Conservation (phyloP, 1,139 yeast species). For the Petasospora rhodanensis region DNA sequence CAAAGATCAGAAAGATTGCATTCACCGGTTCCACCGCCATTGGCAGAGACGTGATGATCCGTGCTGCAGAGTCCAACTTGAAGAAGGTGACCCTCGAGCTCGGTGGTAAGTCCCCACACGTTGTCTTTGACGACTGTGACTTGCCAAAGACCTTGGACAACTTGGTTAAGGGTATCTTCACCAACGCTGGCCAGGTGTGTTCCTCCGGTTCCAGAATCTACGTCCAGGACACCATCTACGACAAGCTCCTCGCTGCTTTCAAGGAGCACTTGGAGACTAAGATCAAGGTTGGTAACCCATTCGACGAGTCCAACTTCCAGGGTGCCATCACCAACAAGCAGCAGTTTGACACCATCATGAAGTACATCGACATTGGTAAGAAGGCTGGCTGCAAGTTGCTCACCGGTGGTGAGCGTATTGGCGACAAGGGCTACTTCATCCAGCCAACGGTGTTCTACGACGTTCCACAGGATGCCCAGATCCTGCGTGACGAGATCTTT, state of each 20-base stretch:
- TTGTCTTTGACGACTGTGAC: conserved; percentile 72
- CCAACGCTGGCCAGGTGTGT: conserved; percentile 86
- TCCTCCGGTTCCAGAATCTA: conserved; percentile 83
- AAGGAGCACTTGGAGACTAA: no score
- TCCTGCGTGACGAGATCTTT: conserved; percentile 79
- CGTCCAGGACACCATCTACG: conserved; percentile 74
- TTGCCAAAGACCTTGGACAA: conserved; percentile 58
- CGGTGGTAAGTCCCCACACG: conserved; percentile 86
- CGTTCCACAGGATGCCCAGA: conserved; percentile 61
- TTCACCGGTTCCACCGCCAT: conserved; percentile 85
- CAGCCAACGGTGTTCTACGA: conserved; percentile 77
- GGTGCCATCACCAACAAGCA: conserved; percentile 81
- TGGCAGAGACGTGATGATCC: conserved; percentile 71
- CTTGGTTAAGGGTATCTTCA: conserved; percentile 62
- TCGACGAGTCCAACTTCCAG: conserved; percentile 65
- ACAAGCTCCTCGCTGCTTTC: conserved; percentile 57
- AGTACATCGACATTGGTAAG: conserved; percentile 70
- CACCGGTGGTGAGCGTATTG: conserved; percentile 73
- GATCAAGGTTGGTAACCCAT: conserved; percentile 74
- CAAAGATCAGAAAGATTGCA: conserved; percentile 70
- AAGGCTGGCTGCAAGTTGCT: conserved; percentile 69
- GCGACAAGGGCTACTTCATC: conserved; percentile 69
- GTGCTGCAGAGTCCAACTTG: conserved; percentile 65
- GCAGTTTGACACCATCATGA: conserved; percentile 73
- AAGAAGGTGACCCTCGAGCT: conserved; percentile 81